Evolutionary conservation across 495 filamentous ascomycete species (phyloP).

Genomic region (Hyaloscypha bicolor): DNA sequence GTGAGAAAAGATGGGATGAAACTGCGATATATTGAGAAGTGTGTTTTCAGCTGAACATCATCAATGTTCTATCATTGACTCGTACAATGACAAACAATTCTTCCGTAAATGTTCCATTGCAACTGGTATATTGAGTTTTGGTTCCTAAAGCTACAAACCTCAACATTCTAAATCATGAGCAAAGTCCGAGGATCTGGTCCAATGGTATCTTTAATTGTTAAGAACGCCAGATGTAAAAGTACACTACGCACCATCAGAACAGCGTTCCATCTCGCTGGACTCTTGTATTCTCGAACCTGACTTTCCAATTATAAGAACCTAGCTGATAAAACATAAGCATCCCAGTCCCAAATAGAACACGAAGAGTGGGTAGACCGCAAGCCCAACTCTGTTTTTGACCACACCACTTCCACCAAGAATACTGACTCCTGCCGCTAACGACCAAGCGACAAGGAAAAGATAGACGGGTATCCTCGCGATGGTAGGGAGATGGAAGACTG

Average conservation of each 20-base stretch:
- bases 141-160: no score
- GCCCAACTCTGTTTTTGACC: conserved; percentile 88
- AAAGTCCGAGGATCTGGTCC: background rate
- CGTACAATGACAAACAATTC: no score
- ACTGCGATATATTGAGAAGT: background rate
- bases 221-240: background rate
- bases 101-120: no score
- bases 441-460: conserved; percentile 84
- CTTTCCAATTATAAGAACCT: background rate
- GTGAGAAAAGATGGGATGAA: background rate
- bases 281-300: no score
- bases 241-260: background rate
- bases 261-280: background rate
- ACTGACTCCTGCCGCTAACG: conserved; percentile 90
- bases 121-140: no score
- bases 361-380: conserved; percentile 93
- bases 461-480: conserved; percentile 89
- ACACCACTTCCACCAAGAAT: conserved; percentile 95
- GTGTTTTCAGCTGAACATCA: no score
- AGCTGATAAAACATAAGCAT: conserved; percentile 96
- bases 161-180: background rate
- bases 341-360: conserved; percentile 95
- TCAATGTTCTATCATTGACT: no score
- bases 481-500: conserved; percentile 73
- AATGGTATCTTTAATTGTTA: conserved; percentile 1